Evolutionary conservation across 2,329 filamentous ascomycete genomes (phyloP).

Genomic region (Aspergillus pseudoterreus): DNA sequence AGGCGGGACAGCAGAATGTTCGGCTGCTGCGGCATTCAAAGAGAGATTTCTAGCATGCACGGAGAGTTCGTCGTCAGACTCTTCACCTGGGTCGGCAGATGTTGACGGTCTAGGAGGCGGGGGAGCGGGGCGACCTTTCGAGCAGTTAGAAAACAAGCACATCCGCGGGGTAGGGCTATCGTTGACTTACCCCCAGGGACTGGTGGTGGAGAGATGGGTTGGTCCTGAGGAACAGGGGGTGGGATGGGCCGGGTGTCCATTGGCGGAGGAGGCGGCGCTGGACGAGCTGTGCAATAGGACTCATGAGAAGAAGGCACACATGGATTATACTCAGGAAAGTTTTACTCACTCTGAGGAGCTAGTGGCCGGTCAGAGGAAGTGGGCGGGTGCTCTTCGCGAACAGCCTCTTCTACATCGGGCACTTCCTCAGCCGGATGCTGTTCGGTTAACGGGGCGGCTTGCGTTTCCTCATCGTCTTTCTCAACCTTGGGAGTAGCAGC

Average conservation of each 20-base stretch:
- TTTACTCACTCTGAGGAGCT: slow-evolving; percentile 48
- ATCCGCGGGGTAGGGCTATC: background rate
- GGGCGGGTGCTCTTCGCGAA: slow-evolving; percentile 29
- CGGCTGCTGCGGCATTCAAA: slow-evolving; percentile 38
- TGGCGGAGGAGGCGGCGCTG: slow-evolving; percentile 42
- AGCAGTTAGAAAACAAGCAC: slow-evolving; percentile 24
- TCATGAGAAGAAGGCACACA: slow-evolving; percentile 1
- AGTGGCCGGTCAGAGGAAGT: slow-evolving; percentile 42
- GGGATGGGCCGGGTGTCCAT: slow-evolving; percentile 37
- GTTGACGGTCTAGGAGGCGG: slow-evolving; percentile 51
- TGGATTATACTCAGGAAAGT: background rate
- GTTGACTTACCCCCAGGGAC: slow-evolving; percentile 55
- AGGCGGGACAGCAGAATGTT: slow-evolving; percentile 44
- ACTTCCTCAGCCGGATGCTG: slow-evolving; percentile 45
- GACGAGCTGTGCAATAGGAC: slow-evolving; percentile 36
- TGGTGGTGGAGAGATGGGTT: slow-evolving; percentile 33
- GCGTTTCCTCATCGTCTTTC: slow-evolving; percentile 50
- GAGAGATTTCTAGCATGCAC: slow-evolving; percentile 45
- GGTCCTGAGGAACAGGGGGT: slow-evolving; percentile 32
- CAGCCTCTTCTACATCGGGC: slow-evolving; percentile 53
- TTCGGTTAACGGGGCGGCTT: slow-evolving; percentile 39
- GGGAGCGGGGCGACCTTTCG: slow-evolving; percentile 60
- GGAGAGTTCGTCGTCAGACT: slow-evolving; percentile 84
- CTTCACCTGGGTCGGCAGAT: slow-evolving; percentile 73
- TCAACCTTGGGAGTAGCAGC: slow-evolving; percentile 44